Base-by-base conservation (phyloP, 225 moss, liverwort and hornwort genomes). In the Ulota crispa region DNA sequence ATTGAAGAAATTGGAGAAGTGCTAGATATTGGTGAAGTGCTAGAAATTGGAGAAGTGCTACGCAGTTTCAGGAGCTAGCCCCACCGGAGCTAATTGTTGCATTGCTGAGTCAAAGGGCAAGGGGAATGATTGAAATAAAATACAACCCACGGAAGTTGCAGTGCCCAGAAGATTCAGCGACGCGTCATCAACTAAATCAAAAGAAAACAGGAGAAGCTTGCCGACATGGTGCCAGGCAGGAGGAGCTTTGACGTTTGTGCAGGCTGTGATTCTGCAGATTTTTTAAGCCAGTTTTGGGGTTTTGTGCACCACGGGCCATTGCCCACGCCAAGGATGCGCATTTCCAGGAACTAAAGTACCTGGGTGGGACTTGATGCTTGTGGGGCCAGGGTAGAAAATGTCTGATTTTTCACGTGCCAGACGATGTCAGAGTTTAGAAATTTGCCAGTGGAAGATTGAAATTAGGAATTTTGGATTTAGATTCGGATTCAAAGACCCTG, bases 221-320 rank as follows among this genome's bases (percentile, higher is more conserved):
- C 86, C 86, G 86, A 86, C 83, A 72, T 31, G 37, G 50, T 32
- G 45, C 64, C 55, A 47, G 42, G 18, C 55, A 47, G 42, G 18
- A 24, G 50, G 39, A 52, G 39, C 69, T 31, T 60, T 5, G 54
- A 1, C 3, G 45, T 26, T 26, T 18, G 81, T 42, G 83, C 80
- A 42, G 27, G 52, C 70, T 59, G 57, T 16, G 64, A 57, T 28
- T 66, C 72, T 15, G 77, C 72, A 61, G 60, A 71, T 76, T 75
- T 79, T 72, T 6, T 41, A 39, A 39, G 83, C 65, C 42, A 26
- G 61, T 39, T 52, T 83, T 15, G 76, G 75, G 56, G 39, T n/a
- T 39, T 32, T 52, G 55, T 4, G 42, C 65, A n/a, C n/a, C n/a
- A n/a, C n/a, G n/a, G n/a, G n/a, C n/a, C n/a, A n/a, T n/a, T n/a